Evolutionary conservation across 805 yeast genomes (phyloP).

Genomic region (Myxozyma melibiosi): DNA sequence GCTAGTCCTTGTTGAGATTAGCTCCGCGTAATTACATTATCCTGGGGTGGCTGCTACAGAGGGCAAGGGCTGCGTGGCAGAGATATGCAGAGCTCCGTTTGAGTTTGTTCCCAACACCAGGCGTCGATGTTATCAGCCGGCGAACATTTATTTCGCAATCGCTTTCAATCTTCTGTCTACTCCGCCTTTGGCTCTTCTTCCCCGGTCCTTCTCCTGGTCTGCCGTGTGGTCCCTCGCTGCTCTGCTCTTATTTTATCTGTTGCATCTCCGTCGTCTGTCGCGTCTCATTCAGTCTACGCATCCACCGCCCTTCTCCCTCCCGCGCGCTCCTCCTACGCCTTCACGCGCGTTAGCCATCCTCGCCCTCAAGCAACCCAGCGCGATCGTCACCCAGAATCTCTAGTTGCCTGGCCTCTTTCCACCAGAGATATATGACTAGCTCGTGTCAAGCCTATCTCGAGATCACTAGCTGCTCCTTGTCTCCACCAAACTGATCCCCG

Average conservation of each 20-base stretch:
- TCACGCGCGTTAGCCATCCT: neutral
- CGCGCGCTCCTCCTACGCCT: neutral
- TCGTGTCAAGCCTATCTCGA: too few species aligned
- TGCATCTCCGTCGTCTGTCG: too few species aligned
- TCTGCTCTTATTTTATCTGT: too few species aligned
- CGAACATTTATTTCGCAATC: neutral
- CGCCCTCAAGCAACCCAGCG: neutral
- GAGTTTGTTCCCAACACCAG: neutral
- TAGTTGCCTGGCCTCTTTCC: too few species aligned
- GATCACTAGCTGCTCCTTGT: too few species aligned
- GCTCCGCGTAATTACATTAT: neutral
- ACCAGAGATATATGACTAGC: too few species aligned
- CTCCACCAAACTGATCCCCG: too few species aligned
- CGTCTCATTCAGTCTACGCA: too few species aligned
- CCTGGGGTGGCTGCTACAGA: neutral
- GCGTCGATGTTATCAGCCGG: conserved; percentile 15
- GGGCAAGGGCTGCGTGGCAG: neutral
- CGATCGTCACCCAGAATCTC: too few species aligned
- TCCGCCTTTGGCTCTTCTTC: neutral
- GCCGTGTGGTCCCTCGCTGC: too few species aligned
- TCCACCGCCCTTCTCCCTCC: neutral
- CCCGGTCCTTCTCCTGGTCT: neutral
- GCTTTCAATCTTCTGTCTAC: neutral
- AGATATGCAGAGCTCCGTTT: too few species aligned
- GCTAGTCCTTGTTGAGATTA: conserved; percentile 2